Evolutionary conservation across 148 eudicot species (phyloP).

Genomic region (Chenopodium album): DNA sequence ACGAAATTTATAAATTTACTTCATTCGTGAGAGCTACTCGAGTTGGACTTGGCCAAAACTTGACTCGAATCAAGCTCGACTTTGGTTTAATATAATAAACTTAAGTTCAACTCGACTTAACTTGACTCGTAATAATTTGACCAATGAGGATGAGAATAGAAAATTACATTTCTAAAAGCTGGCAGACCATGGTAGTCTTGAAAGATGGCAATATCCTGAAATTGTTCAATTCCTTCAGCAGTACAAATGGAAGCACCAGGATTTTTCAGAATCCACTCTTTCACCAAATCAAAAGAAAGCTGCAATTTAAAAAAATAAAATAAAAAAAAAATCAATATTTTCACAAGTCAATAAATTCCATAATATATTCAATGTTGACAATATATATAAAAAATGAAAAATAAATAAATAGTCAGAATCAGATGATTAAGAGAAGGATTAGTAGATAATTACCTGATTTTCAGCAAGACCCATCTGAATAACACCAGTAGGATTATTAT

Average conservation of each 20-base stretch:
- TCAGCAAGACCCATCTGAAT: conserved; percentile 61
- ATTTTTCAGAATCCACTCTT: conserved; percentile 70
- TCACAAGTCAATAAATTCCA: background rate
- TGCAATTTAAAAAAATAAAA: conserved; percentile 14
- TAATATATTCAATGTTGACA: background rate
- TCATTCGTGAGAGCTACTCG: background rate
- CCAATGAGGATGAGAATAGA: background rate
- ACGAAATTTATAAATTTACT: too few relatives aligned
- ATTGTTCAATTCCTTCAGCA: conserved; percentile 50
- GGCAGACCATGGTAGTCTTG: conserved; percentile 89
- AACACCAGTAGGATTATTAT: conserved; percentile 42
- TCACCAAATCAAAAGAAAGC: conserved; percentile 65
- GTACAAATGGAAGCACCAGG: conserved; percentile 77
- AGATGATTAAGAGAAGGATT: background rate
- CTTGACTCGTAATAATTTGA: background rate
- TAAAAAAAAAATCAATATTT: background rate
- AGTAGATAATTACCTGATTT: conserved; percentile 36
- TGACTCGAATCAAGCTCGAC: background rate
- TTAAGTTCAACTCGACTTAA: background rate
- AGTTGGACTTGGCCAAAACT: background rate
- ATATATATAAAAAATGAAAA: background rate
- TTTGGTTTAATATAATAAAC: background rate
- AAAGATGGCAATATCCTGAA: conserved; percentile 64
- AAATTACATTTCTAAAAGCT: conserved; percentile 61
- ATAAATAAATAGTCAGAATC: background rate